phyloP scores from a whole-genome alignment of 2,329 filamentous ascomycete genomes.

The Conoideocrella luteorostrata region DNA sequence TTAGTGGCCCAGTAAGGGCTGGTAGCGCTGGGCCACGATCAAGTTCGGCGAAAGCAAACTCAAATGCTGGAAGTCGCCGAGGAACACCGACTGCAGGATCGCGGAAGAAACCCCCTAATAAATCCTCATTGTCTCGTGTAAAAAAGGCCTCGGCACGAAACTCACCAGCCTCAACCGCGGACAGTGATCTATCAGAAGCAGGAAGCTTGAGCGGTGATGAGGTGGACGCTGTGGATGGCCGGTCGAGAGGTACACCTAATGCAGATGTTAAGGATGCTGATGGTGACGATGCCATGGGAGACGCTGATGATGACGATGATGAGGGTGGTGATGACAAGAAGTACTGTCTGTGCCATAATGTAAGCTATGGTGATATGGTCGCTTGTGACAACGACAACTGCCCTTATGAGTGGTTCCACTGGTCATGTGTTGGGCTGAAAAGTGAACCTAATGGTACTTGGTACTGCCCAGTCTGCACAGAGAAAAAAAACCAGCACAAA shows the following conservation, averaged over 20 bases:
- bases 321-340: constrained; percentile 72
- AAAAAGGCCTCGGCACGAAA: constrained; percentile 53
- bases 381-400: constrained; percentile 80
- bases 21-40: constrained; percentile 56
- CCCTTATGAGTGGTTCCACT: constrained; percentile 83
- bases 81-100: constrained; percentile 36
- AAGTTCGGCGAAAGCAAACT: constrained; percentile 37
- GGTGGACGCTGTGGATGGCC: constrained; percentile 33
- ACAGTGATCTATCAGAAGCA: constrained; percentile 60
- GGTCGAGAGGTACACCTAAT: constrained; percentile 24
- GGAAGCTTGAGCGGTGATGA: constrained; percentile 50
- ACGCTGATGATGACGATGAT: constrained; percentile 54
- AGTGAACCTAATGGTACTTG: constrained; percentile 62
- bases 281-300: constrained; percentile 49
- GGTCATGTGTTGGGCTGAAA: constrained; percentile 64
- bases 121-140: constrained; percentile 57
- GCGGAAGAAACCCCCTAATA: constrained; percentile 47
- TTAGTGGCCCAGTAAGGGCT: constrained; percentile 35
- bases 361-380: constrained; percentile 84
- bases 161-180: constrained; percentile 56
- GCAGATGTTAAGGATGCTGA: constrained; percentile 33
- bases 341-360: constrained; percentile 77
- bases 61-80: constrained; percentile 37
- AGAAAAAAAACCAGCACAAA: constrained; percentile 43
- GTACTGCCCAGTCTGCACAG: constrained; percentile 59